Evolutionary conservation across 129 eudicot genomes (phyloP).

Genomic region (Daucus carota): DNA sequence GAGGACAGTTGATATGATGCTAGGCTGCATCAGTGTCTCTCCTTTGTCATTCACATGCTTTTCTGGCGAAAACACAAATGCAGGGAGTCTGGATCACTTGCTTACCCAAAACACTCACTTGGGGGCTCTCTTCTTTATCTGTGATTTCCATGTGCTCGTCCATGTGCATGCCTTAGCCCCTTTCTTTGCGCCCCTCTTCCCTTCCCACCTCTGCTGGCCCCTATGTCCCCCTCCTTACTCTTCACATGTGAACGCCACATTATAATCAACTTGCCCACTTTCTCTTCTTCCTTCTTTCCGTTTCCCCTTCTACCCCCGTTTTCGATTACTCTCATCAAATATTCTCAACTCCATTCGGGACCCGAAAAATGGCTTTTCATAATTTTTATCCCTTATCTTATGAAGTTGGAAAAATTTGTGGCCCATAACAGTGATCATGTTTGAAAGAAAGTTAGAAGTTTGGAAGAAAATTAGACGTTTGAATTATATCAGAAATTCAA

Average conservation of each 20-base stretch:
- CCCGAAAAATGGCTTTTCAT: background rate
- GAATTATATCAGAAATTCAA: too few relatives aligned
- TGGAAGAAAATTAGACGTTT: too few relatives aligned
- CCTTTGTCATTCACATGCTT: background rate
- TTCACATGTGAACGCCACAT: background rate
- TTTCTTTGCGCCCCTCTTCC: background rate
- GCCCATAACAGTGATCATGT: too few relatives aligned
- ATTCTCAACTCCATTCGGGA: background rate
- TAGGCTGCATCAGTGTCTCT: background rate
- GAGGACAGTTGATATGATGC: background rate
- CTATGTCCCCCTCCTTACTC: background rate
- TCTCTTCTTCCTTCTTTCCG: background rate
- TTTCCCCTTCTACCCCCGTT: background rate
- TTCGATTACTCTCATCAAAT: too few relatives aligned
- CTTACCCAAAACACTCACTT: background rate
- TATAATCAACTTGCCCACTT: background rate
- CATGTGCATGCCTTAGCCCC: background rate
- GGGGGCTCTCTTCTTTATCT: background rate
- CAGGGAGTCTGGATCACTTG: conserved; percentile 1
- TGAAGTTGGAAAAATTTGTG: too few relatives aligned
- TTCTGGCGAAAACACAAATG: conserved; percentile 5
- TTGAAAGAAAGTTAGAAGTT: too few relatives aligned
- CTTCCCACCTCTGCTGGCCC: background rate
- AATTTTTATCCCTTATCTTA: too few relatives aligned
- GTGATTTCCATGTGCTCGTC: background rate